Base-by-base conservation (phyloP, 2,329 filamentous ascomycete species). In the Zymoseptoria tritici region DNA sequence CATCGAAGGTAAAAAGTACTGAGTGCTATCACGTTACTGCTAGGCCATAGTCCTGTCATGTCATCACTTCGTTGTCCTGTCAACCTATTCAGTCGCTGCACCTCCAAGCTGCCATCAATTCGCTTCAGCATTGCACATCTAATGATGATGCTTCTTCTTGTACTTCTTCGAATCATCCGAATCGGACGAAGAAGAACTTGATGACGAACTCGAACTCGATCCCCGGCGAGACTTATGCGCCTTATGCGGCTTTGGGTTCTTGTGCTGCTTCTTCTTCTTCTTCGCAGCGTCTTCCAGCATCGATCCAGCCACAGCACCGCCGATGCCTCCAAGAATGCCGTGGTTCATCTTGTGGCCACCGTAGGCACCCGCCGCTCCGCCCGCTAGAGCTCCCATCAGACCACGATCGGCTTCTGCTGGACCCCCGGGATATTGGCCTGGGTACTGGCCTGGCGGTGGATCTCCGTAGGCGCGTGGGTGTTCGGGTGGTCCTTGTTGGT, bases 331-430 rank as follows among this genome's bases (percentile, higher is more conserved):
- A 2, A 86, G 66, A n/a, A 85, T 68, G 4, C 81, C 81, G 63
- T 83, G 81, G 21, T 79, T 77, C 70, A 83, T 75, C 70, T 83
- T 81, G 66, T 80, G 77, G 5, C 83, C 83, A 9, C 81, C 76
- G 62, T 80, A 82, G 60, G 80, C 81, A 0, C 83, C 83, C 1
- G 83, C 81, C 9, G 81, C 79, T 51, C 81, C 83, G 49, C 83
- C 83, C 9, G 78, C 80, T 1, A 85, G 68, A 1, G 82, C 79
- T 46, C 83, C 81, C 66, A 81, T 78, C 1, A 85, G 66, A 19
- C 82, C 82, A 55, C 83, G 80, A 59, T 85, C 82, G 19, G 75
- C 78, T 49, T 81, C 79, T 16, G 61, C 52, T 20, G 53, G 61
- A 26, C 51, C 53, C 51, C 56, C 53, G 52, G 22, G 22, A 24